Conservation (phyloP, 2,329 filamentous ascomycete genomes). For the Helminthosporium solani region DNA sequence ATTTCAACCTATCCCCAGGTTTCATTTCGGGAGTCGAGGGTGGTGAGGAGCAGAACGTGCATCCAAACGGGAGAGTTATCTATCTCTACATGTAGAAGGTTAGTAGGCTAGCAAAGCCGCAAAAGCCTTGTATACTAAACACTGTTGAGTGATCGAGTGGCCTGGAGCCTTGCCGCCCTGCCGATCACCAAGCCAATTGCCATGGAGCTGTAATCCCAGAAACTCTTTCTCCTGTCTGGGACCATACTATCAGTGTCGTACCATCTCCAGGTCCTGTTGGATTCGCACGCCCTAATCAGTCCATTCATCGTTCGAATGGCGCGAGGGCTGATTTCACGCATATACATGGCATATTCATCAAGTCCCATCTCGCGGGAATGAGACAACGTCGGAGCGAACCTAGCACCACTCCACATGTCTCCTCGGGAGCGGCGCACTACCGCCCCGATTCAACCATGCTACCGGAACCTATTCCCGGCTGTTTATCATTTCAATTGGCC, state of each 20-base stretch:
- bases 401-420: too few relatives aligned
- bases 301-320: too few relatives aligned
- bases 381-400: too few relatives aligned
- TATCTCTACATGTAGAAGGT: neutral
- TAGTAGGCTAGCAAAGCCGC: neutral
- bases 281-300: neutral
- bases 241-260: neutral
- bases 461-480: neutral
- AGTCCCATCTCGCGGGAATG: too few relatives aligned
- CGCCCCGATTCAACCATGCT: neutral
- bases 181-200: neutral
- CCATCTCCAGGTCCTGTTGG: neutral
- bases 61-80: neutral
- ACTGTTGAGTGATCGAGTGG: neutral
- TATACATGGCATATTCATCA: too few relatives aligned
- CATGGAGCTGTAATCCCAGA: neutral
- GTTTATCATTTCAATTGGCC: neutral
- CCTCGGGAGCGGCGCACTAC: neutral
- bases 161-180: neutral
- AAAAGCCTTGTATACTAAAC: neutral
- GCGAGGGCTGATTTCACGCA: too few relatives aligned
- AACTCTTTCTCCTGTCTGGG: neutral
- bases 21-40: neutral
- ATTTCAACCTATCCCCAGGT: neutral
- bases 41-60: neutral